Percentiles rank a stretch among this genome's conserved stretches.
Conservation (phyloP, 345 rosid species). For the Kandelia obovata region DNA sequence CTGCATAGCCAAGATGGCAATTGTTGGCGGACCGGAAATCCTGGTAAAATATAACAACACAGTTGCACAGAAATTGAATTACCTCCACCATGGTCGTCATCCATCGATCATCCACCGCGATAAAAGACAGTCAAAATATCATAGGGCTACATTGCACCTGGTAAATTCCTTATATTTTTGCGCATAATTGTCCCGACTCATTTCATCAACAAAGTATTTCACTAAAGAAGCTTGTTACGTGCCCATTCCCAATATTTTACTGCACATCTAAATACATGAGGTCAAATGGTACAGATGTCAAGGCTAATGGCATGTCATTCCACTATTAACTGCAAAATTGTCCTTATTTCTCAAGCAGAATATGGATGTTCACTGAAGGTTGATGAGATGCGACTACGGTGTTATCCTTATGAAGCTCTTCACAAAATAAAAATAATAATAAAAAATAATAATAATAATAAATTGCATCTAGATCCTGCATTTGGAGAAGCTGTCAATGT, state of each 20-base stretch:
- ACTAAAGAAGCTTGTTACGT: no score
- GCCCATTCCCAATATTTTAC: no score
- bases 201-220: no score
- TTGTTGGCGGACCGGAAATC: constrained; percentile 81
- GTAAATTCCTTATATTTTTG: constrained; percentile 23
- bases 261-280: no score
- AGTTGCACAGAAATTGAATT: constrained; percentile 76
- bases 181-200: no score
- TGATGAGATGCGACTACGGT: background rate
- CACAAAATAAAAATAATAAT: background rate
- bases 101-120: constrained; percentile 82
- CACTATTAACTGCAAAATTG: background rate
- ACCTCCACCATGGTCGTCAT: constrained; percentile 75
- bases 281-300: no score
- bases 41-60: constrained; percentile 80
- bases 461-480: constrained; percentile 66
- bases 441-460: no score
- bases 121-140: constrained; percentile 86
- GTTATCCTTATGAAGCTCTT: background rate
- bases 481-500: constrained; percentile 64
- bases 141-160: constrained; percentile 86
- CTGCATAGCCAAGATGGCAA: constrained; percentile 56
- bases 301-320: background rate
- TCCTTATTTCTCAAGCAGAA: background rate
- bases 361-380: background rate